Base-by-base conservation (phyloP, 2,329 filamentous ascomycete genomes). In the Sclerotinia borealis region DNA sequence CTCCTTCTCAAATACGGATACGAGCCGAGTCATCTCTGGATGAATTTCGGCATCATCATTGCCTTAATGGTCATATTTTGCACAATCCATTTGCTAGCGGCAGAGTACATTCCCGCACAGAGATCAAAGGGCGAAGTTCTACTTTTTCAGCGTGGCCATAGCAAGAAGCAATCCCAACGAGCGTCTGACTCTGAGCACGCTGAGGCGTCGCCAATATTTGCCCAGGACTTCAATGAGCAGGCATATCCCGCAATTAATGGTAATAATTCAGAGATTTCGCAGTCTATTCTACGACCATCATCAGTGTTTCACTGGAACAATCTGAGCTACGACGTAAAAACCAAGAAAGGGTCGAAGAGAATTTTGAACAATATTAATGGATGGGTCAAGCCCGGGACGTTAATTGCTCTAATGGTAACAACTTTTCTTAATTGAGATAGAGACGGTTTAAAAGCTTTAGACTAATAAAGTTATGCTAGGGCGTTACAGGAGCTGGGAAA, bases 341-440 rank as follows among this genome's bases (percentile, higher is more conserved):
- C 31, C n/a, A 22, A 55, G n/a, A 36, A 22, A 9, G n/a, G 10
- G n/a, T 15, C 25, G 7, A 55, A 55, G 13, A 17, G 22, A 4
- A 39, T 96, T 64, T 79, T 96, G 13, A 86, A 95, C 67, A 83
- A 93, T 63, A 89, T 96, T 1, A 85, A 92, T 68, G 92, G 91
- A 3, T 96, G 89, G 84, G 86, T 90, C 67, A 89, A 89, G 73
- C 87, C 87, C 19, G 87, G 87, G 64, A 89, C 85, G 55, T 75
- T 88, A 50, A 89, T 86, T 34, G 87, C 86, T 27, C 78, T 89
- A 0, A 89, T 89, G 87, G 72, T n/a, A n/a, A n/a, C n/a, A n/a
- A n/a, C n/a, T n/a, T n/a, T n/a, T n/a, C n/a, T n/a, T n/a, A n/a
- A n/a, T n/a, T n/a, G n/a, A n/a, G n/a, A n/a, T n/a, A n/a, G n/a